These are phyloP conservation scores for Backusella australiensis DNA, from an alignment of 192 early-diverging fungal species.

Conservation along the genomic window DNA sequence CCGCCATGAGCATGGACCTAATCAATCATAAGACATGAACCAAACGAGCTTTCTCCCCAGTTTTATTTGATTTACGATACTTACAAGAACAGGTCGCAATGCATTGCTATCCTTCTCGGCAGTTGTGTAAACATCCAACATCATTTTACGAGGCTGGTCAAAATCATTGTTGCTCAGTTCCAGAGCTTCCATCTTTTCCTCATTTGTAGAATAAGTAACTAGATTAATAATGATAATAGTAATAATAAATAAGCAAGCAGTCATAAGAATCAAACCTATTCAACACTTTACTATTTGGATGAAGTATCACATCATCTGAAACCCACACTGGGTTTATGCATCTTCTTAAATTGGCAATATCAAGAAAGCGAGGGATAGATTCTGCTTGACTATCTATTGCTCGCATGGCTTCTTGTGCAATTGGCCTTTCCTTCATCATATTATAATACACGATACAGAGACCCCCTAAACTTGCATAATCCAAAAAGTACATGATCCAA, in stretches of 20 bases:
- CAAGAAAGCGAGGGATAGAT: background rate
- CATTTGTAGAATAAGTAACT: conserved; percentile 29
- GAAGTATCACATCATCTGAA: background rate
- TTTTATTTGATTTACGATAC: background rate
- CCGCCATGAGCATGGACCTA: conserved; percentile 66
- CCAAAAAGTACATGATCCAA: background rate
- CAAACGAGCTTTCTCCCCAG: background rate
- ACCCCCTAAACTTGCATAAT: background rate
- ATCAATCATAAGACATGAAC: background rate
- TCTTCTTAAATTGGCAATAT: background rate
- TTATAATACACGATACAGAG: background rate
- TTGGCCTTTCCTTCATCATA: background rate
- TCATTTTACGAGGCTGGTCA: conserved; percentile 23
- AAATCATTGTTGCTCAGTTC: conserved; percentile 13
- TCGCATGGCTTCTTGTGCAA: background rate
- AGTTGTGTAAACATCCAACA: conserved; percentile 21
- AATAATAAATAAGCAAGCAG: background rate
- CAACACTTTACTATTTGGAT: conserved; percentile 13
- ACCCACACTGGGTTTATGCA: conserved; percentile 11
- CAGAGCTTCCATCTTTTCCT: conserved; percentile 17
- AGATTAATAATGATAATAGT: background rate
- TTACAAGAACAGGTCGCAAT: conserved; percentile 25
- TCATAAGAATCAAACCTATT: background rate
- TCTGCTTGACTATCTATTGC: background rate
- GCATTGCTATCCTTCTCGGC: background rate